Percentiles rank a stretch among this genome's conserved stretches.
These are phyloP conservation scores for Lithospermum erythrorhizon DNA, from an alignment of 257 asterid species.

Conservation along the genomic window DNA sequence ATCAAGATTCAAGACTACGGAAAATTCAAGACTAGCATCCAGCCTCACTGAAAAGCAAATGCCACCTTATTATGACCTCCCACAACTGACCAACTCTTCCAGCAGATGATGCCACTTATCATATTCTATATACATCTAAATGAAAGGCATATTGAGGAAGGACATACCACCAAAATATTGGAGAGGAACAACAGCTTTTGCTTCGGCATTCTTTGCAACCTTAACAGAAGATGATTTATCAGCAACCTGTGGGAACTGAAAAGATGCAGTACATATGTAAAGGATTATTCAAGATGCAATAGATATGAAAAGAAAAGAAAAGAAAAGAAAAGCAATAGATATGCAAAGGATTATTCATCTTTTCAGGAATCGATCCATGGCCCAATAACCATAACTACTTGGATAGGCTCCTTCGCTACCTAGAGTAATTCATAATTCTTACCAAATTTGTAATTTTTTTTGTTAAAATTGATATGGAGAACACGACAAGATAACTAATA, in stretches of 20 bases:
- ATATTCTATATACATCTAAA: background rate
- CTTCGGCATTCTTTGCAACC: conserved; percentile 13
- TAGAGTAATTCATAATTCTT: background rate
- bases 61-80: no score
- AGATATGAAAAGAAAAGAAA: no score
- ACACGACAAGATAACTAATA: no score
- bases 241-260: conserved; percentile 18
- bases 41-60: no score
- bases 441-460: background rate
- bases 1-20: no score
- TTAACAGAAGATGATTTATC: conserved; percentile 9
- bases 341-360: background rate
- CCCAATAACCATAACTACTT: background rate
- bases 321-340: no score
- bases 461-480: no score
- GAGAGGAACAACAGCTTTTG: conserved; percentile 9
- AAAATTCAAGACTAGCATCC: no score
- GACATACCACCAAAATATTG: conserved; percentile 14
- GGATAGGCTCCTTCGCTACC: background rate
- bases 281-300: background rate
- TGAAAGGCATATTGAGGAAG: background rate
- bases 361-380: background rate
- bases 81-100: no score
- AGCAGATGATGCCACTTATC: background rate
- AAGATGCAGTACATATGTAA: conserved; percentile 2